Base-by-base conservation (phyloP, 2,329 filamentous ascomycete genomes). In the Alternaria sp. region DNA sequence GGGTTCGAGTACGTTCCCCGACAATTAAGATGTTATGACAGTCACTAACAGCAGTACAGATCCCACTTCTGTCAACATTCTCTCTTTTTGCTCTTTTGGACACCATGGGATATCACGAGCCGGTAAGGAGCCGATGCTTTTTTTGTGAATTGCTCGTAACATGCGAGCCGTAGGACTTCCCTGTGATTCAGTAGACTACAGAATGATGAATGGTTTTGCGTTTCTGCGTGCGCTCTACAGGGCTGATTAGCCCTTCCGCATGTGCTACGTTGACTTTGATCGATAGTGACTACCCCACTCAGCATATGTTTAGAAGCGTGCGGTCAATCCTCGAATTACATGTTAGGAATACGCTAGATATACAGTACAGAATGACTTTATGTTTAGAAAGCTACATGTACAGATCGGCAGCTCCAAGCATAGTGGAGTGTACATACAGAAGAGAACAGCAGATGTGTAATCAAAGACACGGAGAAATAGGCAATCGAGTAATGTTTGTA, bases 21-120 rank as follows among this genome's bases (percentile, higher is more conserved):
- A 19, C 45, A 30, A 15, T 12, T 44, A 5, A n/a, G 4, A 11
- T 8, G 12, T 17, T 21, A 10, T 4, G 9, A 36, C 25, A 32
- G 6, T 25, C 21, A 10, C 52, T 57, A 57, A 61, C 4, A 10
- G 28, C 9, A 7, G 32, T 30, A 43, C 36, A 51, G 57, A 54
- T 69, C 67, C 62, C 67, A 68, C 65, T 68, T 63, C 68, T 59
- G 57, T 69, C 62, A 69, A 11, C n/a, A 64, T 61, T 11, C 21
- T 47, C 58, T 69, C 62, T 62, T 44, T 45, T 23, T 40, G 6
- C 12, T 43, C 36, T 55, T 43, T 19, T 32, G 19, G 3, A 36
- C 30, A 32, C 12, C 13, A 32, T 2, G 13, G 30, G 13, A 32
- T 32, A 15, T 8, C 6, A 32, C 13, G 3, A 32, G 30, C 30